Percentiles rank a stretch among this genome's conserved stretches.
phyloP scores from a whole-genome alignment of 176 grass and related monocot species.

The Lolium perenne region DNA sequence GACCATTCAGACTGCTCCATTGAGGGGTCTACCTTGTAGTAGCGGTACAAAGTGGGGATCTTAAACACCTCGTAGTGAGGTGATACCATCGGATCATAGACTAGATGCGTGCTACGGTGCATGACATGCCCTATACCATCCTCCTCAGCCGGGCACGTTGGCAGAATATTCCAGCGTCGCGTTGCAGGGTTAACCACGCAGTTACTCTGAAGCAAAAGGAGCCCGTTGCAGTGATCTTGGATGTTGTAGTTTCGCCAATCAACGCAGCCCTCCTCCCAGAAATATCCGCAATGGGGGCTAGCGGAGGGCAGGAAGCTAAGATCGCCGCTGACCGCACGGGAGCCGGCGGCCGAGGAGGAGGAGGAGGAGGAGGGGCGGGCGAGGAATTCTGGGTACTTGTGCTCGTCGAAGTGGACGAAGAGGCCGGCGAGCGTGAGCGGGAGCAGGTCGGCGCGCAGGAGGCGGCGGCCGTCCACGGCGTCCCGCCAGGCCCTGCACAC shows the following conservation, averaged over 20 bases:
- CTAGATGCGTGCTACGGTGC: not conserved
- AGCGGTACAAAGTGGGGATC: not conserved
- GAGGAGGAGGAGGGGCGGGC: not conserved
- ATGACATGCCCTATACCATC: not conserved
- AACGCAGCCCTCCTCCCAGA: not conserved
- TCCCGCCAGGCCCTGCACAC: not conserved
- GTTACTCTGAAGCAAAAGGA: not conserved
- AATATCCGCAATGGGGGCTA: not conserved
- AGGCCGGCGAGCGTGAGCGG: not conserved
- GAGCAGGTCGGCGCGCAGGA: not conserved
- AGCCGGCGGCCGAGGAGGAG: not conserved
- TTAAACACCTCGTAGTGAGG: not conserved
- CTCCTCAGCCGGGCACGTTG: not conserved
- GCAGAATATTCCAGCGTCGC: not conserved
- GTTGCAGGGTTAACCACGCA: not conserved
- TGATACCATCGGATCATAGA: not conserved
- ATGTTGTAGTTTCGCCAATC: not conserved
- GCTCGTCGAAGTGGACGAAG: not conserved
- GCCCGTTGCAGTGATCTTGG: not conserved
- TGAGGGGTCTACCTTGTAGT: not conserved
- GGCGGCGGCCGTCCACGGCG: not conserved
- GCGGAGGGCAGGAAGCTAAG: not conserved
- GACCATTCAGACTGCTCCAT: slow-evolving; percentile 6
- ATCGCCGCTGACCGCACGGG: not conserved
- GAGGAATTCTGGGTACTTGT: not conserved